Base-by-base conservation (phyloP, 148 eudicot species). In the Tetragonia tetragonoides region DNA sequence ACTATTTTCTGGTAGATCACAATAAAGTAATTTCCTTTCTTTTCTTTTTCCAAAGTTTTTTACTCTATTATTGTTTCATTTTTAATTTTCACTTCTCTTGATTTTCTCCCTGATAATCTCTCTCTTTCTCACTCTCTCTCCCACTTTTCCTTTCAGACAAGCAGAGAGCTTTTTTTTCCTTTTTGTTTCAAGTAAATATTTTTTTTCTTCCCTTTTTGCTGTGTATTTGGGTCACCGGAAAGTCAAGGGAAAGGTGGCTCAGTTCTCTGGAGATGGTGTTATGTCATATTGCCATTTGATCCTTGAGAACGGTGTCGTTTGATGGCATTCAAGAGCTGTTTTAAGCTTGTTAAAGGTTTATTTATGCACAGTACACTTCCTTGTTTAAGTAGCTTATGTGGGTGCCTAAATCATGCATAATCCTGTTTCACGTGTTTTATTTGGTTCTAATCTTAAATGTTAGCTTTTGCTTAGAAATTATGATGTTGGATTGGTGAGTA, bases 311-410 rank as follows among this genome's bases (percentile, higher is more conserved):
- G 62, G 63, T 59, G 78, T 73, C 61, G 77, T 59, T 73, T 77
- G 53, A 54, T 61, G 51, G 70, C 84, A 72, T 73, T 75, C 46
- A 66, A 46, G 77, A 54, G 73, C 68, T 44, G 4, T 72, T 51
- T 39, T 66, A 74, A 72, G 49, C 81, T 46, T 67, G 84, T 76
- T 78, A 38, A 77, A 82, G 78, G 66, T 82, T 77, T 73, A 74
- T 57, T 49, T 37, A 44, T 73, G 74, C 41, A 42, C 28, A 21
- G 47, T 37, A n/a, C 10, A 4, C 15, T 11, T 18, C 34, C 51
- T 7, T 68, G 4, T 28, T 34, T 18, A 49, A 5, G 63, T 81
- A 21, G 54, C 56, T 67, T 60, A 47, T 40, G 47, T 47, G 47
- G 56, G 34, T 81, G 80, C 44, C 64, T 42, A 65, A 68, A 54